Conservation (phyloP, 1,139 yeast species). For the Pneumocystis wakefieldiae region DNA sequence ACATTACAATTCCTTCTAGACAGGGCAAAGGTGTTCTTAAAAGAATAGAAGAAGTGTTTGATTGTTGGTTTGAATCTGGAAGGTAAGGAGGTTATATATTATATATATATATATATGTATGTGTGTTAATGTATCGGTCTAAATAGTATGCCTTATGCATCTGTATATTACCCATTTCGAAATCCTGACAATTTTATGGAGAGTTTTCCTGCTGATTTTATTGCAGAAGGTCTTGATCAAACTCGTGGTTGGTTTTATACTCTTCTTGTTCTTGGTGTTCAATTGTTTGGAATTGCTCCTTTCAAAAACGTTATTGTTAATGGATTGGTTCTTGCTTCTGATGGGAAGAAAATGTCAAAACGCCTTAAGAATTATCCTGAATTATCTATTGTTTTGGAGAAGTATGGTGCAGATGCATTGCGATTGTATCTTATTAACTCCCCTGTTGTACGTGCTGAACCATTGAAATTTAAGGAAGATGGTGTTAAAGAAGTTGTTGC, state of each 20-base stretch:
- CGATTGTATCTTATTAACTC: slow-evolving; percentile 92
- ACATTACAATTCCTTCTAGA: slow-evolving; percentile 85
- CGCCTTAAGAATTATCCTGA: slow-evolving; percentile 96
- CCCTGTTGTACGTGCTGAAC: slow-evolving; percentile 92
- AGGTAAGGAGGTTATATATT: not conserved
- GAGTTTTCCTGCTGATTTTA: slow-evolving; percentile 91
- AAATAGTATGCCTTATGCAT: slow-evolving; percentile 86
- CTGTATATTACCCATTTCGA: slow-evolving; percentile 94
- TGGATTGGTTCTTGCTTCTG: slow-evolving; percentile 93
- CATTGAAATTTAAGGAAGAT: slow-evolving; percentile 91
- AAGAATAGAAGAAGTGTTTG: slow-evolving; percentile 95
- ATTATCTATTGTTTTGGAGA: slow-evolving; percentile 63
- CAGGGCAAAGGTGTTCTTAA: slow-evolving; percentile 73
- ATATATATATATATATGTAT: not conserved
- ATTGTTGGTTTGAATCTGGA: slow-evolving; percentile 99
- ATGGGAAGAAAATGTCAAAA: slow-evolving; percentile 98
- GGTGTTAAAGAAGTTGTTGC: slow-evolving; percentile 97
- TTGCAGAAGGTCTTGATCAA: slow-evolving; percentile 97
- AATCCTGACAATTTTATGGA: slow-evolving; percentile 49
- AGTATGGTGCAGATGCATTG: slow-evolving; percentile 95
- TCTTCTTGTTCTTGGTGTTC: slow-evolving; percentile 87
- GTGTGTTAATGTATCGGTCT: not conserved
- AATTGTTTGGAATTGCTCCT: slow-evolving; percentile 80
- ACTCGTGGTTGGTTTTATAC: slow-evolving; percentile 99
- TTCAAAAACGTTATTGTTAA: slow-evolving; percentile 90